Conservation (phyloP, 1,284 basidiomycete species). For the Psilocybe mexicana region DNA sequence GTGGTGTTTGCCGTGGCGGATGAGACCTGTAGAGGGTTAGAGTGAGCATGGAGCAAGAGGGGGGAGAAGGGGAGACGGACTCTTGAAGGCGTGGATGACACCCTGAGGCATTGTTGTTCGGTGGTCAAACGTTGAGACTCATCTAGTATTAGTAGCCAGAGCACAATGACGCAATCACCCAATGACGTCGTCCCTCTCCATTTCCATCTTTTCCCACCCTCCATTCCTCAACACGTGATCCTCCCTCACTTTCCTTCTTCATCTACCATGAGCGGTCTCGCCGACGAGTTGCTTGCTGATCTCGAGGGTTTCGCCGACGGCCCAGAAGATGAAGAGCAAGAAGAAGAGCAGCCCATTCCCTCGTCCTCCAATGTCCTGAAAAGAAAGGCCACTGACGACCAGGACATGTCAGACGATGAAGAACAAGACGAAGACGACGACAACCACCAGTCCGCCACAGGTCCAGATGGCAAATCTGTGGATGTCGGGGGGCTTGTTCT, state of each 20-base stretch:
- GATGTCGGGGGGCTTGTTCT: constrained; percentile 70
- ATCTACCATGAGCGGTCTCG: constrained; percentile 67
- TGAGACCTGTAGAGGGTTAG: constrained; percentile 62
- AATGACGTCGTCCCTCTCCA: constrained; percentile 23
- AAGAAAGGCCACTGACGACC: constrained; percentile 49
- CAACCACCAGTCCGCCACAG: constrained; percentile 43
- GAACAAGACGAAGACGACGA: constrained; percentile 41
- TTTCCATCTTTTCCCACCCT: not conserved
- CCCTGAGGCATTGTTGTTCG: constrained; percentile 38
- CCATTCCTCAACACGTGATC: not conserved
- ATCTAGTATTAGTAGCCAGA: no score
- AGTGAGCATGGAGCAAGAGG: constrained; percentile 16
- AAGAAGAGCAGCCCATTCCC: constrained; percentile 44
- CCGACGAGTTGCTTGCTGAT: constrained; percentile 88
- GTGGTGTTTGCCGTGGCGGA: constrained; percentile 82
- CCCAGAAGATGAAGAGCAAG: constrained; percentile 57
- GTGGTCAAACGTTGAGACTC: not conserved
- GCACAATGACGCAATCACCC: not conserved
- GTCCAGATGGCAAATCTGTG: constrained; percentile 26
- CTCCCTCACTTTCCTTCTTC: not conserved
- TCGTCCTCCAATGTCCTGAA: constrained; percentile 47
- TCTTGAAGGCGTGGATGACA: constrained; percentile 76
- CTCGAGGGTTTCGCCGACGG: constrained; percentile 74
- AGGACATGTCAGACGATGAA: constrained; percentile 39
- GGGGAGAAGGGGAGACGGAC: constrained; percentile 37